These are phyloP conservation scores for Aspergillus persii DNA, from an alignment of 2,329 filamentous ascomycete genomes.

Conservation along the genomic window DNA sequence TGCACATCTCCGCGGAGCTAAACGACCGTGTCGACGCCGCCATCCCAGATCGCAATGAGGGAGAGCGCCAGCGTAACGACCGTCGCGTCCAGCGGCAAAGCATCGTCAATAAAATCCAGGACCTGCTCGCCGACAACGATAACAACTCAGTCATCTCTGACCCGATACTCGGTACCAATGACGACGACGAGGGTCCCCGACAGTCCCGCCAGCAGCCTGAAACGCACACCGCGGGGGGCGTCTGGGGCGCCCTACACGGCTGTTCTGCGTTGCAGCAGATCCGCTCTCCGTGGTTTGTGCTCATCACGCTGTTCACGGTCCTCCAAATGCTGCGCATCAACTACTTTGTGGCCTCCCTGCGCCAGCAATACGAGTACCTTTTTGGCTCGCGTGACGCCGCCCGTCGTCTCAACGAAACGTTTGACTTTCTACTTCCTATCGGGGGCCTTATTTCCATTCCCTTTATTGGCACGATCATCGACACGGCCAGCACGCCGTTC, in stretches of 20 bases:
- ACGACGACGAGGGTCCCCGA: slow-evolving; percentile 28
- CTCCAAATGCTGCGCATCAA: slow-evolving; percentile 76
- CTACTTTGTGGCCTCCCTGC: slow-evolving; percentile 86
- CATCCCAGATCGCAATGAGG: slow-evolving; percentile 47
- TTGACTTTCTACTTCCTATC: slow-evolving; percentile 79
- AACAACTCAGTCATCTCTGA: slow-evolving; percentile 5
- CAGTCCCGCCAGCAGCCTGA: not conserved
- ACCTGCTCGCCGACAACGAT: slow-evolving; percentile 59
- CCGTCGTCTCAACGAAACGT: slow-evolving; percentile 73
- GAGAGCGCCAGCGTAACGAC: slow-evolving; percentile 51
- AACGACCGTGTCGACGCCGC: slow-evolving; percentile 57
- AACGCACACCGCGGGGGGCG: slow-evolving; percentile 51
- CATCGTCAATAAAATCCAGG: slow-evolving; percentile 68
- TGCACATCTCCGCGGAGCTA: slow-evolving; percentile 52
- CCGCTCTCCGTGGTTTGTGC: slow-evolving; percentile 75
- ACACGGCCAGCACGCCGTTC: slow-evolving; percentile 69
- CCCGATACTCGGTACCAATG: slow-evolving; percentile 1
- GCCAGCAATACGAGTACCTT: slow-evolving; percentile 76
- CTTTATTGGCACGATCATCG: slow-evolving; percentile 78
- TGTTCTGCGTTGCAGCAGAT: slow-evolving; percentile 71
- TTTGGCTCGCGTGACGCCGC: slow-evolving; percentile 63
- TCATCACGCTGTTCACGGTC: slow-evolving; percentile 78
- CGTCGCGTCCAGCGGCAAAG: slow-evolving; percentile 60
- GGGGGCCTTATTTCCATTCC: slow-evolving; percentile 83
- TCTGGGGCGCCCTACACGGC: slow-evolving; percentile 84